A percentile compares a stretch with the other conserved stretches of the same genome.
phyloP scores from a whole-genome alignment of 2,329 filamentous ascomycete genomes.

The Aspergillus terreus region DNA sequence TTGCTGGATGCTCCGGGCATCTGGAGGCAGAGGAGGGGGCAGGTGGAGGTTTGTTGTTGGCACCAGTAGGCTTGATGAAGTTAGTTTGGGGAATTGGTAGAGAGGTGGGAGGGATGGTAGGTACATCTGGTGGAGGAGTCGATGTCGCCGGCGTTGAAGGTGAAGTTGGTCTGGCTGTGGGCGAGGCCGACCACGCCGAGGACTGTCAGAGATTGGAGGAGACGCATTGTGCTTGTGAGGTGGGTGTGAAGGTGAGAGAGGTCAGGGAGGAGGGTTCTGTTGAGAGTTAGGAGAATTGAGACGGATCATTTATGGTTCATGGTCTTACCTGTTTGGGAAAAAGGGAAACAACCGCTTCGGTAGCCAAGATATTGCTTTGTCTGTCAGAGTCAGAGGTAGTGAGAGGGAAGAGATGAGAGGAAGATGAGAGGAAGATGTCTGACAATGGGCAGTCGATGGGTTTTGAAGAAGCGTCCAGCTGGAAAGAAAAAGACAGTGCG shows the following conservation, averaged over 20 bases:
- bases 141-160: not conserved
- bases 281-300: not conserved
- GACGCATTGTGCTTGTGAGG: constrained; percentile 18
- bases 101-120: too few species aligned
- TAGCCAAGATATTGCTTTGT: not conserved
- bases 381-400: not conserved
- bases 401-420: not conserved
- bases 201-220: constrained; percentile 27
- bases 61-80: constrained; percentile 40
- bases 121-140: not conserved
- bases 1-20: constrained; percentile 30
- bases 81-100: not conserved
- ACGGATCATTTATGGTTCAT: not conserved
- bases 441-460: not conserved
- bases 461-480: not conserved
- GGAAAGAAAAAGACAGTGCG: constrained; percentile 1
- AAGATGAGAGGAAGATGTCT: not conserved
- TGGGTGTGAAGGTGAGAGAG: constrained; percentile 1
- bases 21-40: constrained; percentile 45
- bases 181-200: constrained; percentile 30
- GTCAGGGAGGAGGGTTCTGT: not conserved
- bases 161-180: constrained; percentile 26
- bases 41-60: constrained; percentile 37
- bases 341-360: not conserved
- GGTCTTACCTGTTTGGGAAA: not conserved